Percentiles rank a stretch among this genome's conserved stretches.
Evolutionary conservation across 768 basidiomycete genomes (phyloP).

Genomic region (Saitozyma podzolica): DNA sequence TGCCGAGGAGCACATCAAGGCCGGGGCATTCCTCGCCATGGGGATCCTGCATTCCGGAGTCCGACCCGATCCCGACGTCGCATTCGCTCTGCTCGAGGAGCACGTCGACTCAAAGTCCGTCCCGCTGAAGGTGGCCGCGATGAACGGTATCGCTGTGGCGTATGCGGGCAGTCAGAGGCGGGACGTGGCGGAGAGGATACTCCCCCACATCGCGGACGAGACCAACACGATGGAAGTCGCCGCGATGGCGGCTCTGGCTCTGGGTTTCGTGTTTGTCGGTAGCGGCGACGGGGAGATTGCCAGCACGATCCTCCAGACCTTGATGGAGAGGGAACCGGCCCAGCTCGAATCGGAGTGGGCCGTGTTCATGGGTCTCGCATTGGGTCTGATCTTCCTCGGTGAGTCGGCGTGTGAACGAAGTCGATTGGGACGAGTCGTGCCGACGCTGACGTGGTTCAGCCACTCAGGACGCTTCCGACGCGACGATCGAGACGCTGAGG

Average conservation of each 20-base stretch:
- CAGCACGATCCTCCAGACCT: constrained; percentile 79
- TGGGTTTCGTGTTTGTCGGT: constrained; percentile 94
- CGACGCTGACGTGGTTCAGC: constrained; percentile 57
- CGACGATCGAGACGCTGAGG: constrained; percentile 87
- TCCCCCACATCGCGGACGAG: constrained; percentile 81
- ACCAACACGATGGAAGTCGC: constrained; percentile 82
- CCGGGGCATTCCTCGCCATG: constrained; percentile 90
- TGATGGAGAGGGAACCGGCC: constrained; percentile 65
- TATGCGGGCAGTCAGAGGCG: constrained; percentile 91
- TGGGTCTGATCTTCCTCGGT: constrained; percentile 91
- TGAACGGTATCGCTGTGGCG: constrained; percentile 87
- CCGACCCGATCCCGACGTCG: constrained; percentile 88
- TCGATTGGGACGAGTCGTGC: neutral
- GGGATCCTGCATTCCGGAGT: constrained; percentile 88
- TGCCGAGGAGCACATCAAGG: constrained; percentile 94
- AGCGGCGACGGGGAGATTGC: constrained; percentile 92
- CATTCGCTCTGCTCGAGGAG: constrained; percentile 83
- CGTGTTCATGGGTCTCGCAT: constrained; percentile 80
- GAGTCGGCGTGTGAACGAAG: constrained; percentile 33
- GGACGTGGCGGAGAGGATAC: constrained; percentile 73
- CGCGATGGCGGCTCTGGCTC: constrained; percentile 76
- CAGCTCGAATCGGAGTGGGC: constrained; percentile 91
- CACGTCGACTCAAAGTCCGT: constrained; percentile 84
- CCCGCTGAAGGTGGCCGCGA: constrained; percentile 78
- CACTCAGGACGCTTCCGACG: constrained; percentile 87